Evolutionary conservation across 2,329 filamentous ascomycete species (phyloP).

Genomic region (Phaeoacremonium minimum): DNA sequence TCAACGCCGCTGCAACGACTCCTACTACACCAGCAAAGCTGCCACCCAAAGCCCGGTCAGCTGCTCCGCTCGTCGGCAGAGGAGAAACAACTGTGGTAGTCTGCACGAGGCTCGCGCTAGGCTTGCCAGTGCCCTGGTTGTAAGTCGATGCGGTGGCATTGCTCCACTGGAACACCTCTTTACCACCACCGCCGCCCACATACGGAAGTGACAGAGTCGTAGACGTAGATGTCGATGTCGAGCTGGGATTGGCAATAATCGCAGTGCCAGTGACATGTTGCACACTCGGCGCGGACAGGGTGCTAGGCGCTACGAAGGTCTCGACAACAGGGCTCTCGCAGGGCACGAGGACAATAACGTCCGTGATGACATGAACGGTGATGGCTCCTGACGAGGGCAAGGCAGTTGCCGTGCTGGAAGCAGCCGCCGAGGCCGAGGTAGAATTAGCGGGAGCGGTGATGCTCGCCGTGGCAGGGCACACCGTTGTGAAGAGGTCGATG

Average conservation of each 20-base stretch:
- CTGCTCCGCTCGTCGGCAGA: too few relatives aligned
- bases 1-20: too few relatives aligned
- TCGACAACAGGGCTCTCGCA: conserved; percentile 15
- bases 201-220: neutral
- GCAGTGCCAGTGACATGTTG: conserved; percentile 5
- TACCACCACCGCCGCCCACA: neutral
- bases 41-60: too few relatives aligned
- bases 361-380: conserved; percentile 10
- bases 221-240: neutral
- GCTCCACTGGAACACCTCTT: neutral
- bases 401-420: conserved; percentile 1
- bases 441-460: conserved; percentile 1
- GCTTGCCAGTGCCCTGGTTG: conserved; percentile 2
- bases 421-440: too few relatives aligned
- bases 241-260: neutral
- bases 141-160: conserved; percentile 3
- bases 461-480: conserved; percentile 1
- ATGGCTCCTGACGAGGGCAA: conserved; percentile 4
- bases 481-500: neutral
- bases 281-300: conserved; percentile 1
- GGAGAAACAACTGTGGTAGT: conserved; percentile 1
- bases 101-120: conserved; percentile 2
- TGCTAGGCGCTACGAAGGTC: conserved; percentile 58
- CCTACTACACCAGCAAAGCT: too few relatives aligned
- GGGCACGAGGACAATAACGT: conserved; percentile 13